Base-by-base conservation (phyloP, 306 rosid genomes). In the Ziziphus jujuba region DNA sequence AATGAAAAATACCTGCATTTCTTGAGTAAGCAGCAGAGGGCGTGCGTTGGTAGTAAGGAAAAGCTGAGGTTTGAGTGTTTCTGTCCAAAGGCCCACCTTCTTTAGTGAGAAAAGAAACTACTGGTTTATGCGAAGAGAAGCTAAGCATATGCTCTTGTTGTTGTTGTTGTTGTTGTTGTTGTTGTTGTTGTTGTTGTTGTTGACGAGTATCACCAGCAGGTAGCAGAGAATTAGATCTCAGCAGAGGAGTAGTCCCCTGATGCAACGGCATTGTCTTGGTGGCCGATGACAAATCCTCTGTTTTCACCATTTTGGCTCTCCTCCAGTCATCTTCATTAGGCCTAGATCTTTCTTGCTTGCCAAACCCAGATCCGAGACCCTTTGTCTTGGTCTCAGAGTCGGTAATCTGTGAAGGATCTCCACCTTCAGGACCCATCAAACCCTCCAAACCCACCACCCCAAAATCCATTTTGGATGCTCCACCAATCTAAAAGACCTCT, bases 141-240 rank as follows among this genome's bases (percentile, higher is more conserved):
- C 85, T 80, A n/a, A 80, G 85, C 88, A 77, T 77, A 31, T 73
- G 88, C 69, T 74, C 88, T 59, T 74, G 77, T 34, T 63, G 78
- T 28, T 28, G 33, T 28, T 28, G 33, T 28, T 28, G 33, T 28
- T 28, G 33, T 28, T 28, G 33, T 28, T 28, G 33, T 35, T 50
- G 40, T 28, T 28, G 33, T 28, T 28, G 33, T 28, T 28, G 33
- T 28, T 28, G 33, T 28, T 28, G 33, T 28, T 28, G 33, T 35
- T 50, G 40, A 19, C 72, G 65, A 61, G 19, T 14, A 13, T 71
- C 79, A 48, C 48, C 67, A 35, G 51, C 67, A 35, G 51, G 49
- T 20, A 66, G 54, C 20, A 61, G 20, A 64, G 70, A 15, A 69
- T 51, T 73, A 73, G 87, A 83, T 83, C 87, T 73, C 72, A 75